Evolutionary conservation across 106 monocot genomes (phyloP), one percentile per base, ranked within the genome.

Genomic region (Dactylorhiza incarnata): DNA sequence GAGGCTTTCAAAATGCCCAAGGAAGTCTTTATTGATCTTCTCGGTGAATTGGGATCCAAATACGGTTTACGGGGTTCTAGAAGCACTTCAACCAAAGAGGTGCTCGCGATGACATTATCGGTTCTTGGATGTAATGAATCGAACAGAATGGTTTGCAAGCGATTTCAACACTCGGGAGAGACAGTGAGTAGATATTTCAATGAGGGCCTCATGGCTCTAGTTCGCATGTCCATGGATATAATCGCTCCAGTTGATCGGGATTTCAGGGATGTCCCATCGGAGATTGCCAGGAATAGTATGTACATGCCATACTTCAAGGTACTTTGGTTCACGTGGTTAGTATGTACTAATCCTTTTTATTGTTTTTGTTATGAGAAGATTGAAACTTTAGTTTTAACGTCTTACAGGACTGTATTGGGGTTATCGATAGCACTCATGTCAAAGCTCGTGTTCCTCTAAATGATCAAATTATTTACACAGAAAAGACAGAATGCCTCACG

Each of bases 361-460:
- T 23, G 7, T 37, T 10, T 5, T 4, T 68, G 16, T 68, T 7
- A 37, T 37, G 1, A 45, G 0, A 47, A 24, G 5, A n/a, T 48
- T 20, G 23, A 17, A 49, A 9, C 2, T 20, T 72, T 5, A 1
- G 14, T 20, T 11, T 24, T 55, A 9, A 44, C 49, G 48, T 11
- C 3, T 72, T 16, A 9, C 49, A 72, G 72, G 72, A 72, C n/a
- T 72, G 72, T 72, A 72, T 72, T 72, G 72, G 72, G 9, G n/a
- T 49, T 16, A 47, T 72, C 15, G 72, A 72, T 72, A 22, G 19
- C 14, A 72, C 72, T 72, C 72, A 72, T 72, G 72, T 72, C 48
- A 47, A 47, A 48, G 72, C 72, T 48, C 49, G 72, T 24, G 20
- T 72, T 3, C 19, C 46, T 48, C 48, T 19, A 23, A 49, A 48